Percentiles rank a stretch among this genome's conserved stretches.
phyloP scores from a whole-genome alignment of 345 rosid species.

The Syzygium grande region DNA sequence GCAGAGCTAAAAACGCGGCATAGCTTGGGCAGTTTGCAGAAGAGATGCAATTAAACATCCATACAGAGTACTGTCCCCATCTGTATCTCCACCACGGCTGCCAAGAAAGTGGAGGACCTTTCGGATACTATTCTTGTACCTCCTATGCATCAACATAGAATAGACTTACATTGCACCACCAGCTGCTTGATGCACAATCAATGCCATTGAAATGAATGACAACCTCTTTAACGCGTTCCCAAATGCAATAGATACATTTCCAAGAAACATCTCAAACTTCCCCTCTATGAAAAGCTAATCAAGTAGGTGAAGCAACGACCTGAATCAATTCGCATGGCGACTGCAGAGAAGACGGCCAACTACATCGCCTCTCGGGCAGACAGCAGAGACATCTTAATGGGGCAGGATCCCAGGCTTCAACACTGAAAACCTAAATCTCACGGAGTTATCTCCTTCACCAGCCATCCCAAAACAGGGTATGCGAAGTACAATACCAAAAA shows the following conservation, averaged over 20 bases:
- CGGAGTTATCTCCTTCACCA: constrained; percentile 24
- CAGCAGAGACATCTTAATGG: background rate
- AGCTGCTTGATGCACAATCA: background rate
- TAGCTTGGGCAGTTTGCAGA: background rate
- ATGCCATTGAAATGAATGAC: background rate
- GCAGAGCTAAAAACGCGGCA: background rate
- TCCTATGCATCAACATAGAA: background rate
- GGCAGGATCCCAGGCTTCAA: background rate
- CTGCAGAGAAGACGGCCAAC: background rate
- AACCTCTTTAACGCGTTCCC: background rate
- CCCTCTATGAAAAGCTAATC: background rate
- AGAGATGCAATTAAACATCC: background rate
- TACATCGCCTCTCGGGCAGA: background rate
- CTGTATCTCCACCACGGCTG: background rate
- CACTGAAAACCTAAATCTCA: background rate
- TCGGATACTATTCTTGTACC: background rate
- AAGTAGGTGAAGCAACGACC: background rate
- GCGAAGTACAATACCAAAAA: constrained; percentile 33
- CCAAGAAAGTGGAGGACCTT: background rate
- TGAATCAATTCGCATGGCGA: background rate
- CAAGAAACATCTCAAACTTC: background rate
- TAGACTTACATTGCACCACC: background rate
- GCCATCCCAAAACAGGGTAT: constrained; percentile 28
- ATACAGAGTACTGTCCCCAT: background rate
- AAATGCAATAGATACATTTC: background rate